Conservation (phyloP, 2,329 filamentous ascomycete species). For the Aspergillus tamarii region DNA sequence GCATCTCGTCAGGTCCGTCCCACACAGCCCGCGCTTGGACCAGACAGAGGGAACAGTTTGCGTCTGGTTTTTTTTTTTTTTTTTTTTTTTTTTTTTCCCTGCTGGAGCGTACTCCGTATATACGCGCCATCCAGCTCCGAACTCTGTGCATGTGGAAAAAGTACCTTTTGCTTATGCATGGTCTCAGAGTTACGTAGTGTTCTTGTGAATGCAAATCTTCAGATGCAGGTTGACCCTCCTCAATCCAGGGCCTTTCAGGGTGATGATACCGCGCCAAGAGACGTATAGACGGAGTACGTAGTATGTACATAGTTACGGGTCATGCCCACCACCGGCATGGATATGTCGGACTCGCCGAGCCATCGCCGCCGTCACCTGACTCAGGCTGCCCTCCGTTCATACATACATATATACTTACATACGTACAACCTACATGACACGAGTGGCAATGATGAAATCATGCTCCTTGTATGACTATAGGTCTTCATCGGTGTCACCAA, state of each 20-base stretch:
- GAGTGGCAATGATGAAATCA: conserved; percentile 1
- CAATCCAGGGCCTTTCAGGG: not conserved
- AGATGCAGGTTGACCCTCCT: not conserved
- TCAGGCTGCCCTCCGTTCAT: not conserved
- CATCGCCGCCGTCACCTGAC: conserved; percentile 8
- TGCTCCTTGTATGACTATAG: not conserved
- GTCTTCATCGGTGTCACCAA: not conserved
- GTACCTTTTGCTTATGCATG: not conserved
- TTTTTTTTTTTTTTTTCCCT: not conserved
- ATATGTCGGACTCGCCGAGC: conserved; percentile 10
- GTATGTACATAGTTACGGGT: not conserved
- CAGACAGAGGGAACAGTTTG: conserved; percentile 3
- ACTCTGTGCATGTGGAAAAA: not conserved
- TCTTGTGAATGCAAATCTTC: not conserved
- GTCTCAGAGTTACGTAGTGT: not conserved
- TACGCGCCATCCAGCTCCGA: not conserved
- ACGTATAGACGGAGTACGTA: not conserved
- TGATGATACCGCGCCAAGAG: not conserved
- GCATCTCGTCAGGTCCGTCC: conserved; percentile 14
- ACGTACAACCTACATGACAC: conserved; percentile 1
- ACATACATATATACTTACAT: not conserved
- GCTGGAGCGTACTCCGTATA: not conserved
- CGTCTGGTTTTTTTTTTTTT: not conserved
- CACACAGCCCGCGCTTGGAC: conserved; percentile 20
- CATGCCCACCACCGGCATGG: not conserved